These are phyloP conservation scores for Mortierella antarctica DNA, from an alignment of 192 early-diverging fungal species.

Conservation along the genomic window DNA sequence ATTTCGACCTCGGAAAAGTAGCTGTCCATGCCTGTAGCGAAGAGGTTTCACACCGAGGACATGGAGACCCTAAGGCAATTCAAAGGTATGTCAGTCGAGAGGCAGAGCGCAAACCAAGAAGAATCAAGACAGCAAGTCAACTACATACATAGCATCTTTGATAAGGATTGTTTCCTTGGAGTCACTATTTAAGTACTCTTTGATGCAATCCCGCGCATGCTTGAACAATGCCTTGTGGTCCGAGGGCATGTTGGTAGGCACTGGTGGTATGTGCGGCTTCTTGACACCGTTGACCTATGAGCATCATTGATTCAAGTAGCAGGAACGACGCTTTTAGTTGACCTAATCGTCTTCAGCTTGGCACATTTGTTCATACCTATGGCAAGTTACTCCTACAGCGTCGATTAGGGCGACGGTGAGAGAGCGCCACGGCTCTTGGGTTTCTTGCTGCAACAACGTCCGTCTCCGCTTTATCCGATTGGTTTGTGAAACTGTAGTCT, in stretches of 20 bases:
- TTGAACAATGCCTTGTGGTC: neutral
- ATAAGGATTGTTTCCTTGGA: neutral
- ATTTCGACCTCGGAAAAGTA: neutral
- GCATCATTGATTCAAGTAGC: conserved; percentile 4
- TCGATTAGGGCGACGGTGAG: neutral
- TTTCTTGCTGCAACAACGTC: too few species aligned
- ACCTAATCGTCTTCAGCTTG: neutral
- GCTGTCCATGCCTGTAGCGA: neutral
- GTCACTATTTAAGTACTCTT: neutral
- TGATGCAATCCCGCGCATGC: neutral
- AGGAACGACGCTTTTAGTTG: conserved; percentile 1
- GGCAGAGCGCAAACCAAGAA: neutral
- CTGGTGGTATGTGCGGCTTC: neutral
- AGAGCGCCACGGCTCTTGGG: conserved; percentile 1
- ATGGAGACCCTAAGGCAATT: conserved; percentile 6
- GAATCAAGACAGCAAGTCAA: too few species aligned
- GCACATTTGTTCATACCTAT: neutral
- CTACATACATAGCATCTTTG: conserved; percentile 6
- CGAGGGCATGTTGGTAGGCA: neutral
- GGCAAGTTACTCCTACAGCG: neutral
- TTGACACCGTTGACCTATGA: neutral
- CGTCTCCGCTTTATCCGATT: too few species aligned
- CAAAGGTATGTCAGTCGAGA: neutral
- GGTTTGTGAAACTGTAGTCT: too few species aligned
- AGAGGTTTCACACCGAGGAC: neutral